Conservation (phyloP, 371 early-diverging fungal genomes). For the Lichtheimia ramosa region DNA sequence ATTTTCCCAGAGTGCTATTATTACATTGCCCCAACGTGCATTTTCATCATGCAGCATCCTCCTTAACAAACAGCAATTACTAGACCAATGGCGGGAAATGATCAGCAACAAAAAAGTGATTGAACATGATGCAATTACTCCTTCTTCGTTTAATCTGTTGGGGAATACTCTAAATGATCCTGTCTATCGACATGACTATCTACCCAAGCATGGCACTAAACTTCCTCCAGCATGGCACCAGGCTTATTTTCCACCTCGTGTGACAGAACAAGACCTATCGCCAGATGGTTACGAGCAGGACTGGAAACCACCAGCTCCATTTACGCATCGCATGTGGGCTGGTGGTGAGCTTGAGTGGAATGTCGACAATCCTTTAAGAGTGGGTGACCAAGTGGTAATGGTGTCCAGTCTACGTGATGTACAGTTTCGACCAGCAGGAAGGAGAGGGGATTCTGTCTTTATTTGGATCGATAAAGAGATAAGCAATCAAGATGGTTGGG, state of each 20-base stretch:
- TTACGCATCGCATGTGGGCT: conserved; percentile 79
- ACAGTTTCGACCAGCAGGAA: conserved; percentile 47
- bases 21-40: too few relatives aligned
- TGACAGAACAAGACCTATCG: conserved; percentile 63
- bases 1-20: too few relatives aligned
- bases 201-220: conserved; percentile 41
- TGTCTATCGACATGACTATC: conserved; percentile 8
- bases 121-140: conserved; percentile 27
- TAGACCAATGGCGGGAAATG: conserved; percentile 19
- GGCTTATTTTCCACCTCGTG: conserved; percentile 70
- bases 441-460: conserved; percentile 61
- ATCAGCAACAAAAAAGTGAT: conserved; percentile 16
- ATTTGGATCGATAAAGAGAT: conserved; percentile 61
- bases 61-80: background rate
- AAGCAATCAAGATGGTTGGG: conserved; percentile 60
- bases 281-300: conserved; percentile 74
- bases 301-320: conserved; percentile 74
- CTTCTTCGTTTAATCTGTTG: conserved; percentile 25
- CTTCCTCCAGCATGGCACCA: conserved; percentile 76
- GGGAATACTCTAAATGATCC: conserved; percentile 24
- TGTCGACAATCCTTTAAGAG: conserved; percentile 57
- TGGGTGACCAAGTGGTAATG: conserved; percentile 61
- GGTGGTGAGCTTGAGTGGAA: conserved; percentile 71
- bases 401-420: conserved; percentile 51
- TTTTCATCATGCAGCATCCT: too few relatives aligned